Evolutionary conservation across 139 green algal genomes (phyloP).

Genomic region (Chlorella ohadii): DNA sequence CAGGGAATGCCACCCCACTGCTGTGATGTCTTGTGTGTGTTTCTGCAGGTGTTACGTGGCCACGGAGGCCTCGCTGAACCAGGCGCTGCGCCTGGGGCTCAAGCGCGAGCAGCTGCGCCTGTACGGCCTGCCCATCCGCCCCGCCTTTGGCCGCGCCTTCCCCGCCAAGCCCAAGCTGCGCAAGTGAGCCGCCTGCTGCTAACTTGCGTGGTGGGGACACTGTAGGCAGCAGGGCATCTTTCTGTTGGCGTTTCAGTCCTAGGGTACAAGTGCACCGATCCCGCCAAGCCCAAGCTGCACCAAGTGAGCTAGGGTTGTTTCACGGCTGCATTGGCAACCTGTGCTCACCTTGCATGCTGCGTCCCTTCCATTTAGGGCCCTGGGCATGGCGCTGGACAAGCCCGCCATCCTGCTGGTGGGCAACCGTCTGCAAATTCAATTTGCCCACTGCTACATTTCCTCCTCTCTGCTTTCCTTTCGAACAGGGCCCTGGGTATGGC

Average conservation of each 20-base stretch:
- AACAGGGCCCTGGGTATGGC: slow-evolving; percentile 66
- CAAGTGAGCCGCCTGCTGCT: not conserved
- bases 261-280: too few relatives aligned
- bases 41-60: slow-evolving; percentile 83
- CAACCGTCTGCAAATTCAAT: too few relatives aligned
- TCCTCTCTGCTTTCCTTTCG: slow-evolving; percentile 11
- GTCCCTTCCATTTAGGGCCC: slow-evolving; percentile 44
- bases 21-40: too few relatives aligned
- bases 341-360: too few relatives aligned
- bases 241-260: too few relatives aligned
- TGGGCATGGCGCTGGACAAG: slow-evolving; percentile 61
- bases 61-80: slow-evolving; percentile 58
- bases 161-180: slow-evolving; percentile 47
- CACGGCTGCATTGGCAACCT: too few relatives aligned
- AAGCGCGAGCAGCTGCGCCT: slow-evolving; percentile 63
- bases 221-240: too few relatives aligned
- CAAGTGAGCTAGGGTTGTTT: too few relatives aligned
- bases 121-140: slow-evolving; percentile 93
- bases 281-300: too few relatives aligned
- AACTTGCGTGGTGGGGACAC: too few relatives aligned
- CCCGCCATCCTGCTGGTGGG: slow-evolving; percentile 85
- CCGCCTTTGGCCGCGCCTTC: slow-evolving; percentile 81
- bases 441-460: too few relatives aligned
- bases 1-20: too few relatives aligned
- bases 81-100: slow-evolving; percentile 58